A percentile compares a stretch with the other conserved stretches of the same genome.
Evolutionary conservation across 192 early-diverging fungal species (phyloP).

Genomic region (Chytriomyces hyalinus): DNA sequence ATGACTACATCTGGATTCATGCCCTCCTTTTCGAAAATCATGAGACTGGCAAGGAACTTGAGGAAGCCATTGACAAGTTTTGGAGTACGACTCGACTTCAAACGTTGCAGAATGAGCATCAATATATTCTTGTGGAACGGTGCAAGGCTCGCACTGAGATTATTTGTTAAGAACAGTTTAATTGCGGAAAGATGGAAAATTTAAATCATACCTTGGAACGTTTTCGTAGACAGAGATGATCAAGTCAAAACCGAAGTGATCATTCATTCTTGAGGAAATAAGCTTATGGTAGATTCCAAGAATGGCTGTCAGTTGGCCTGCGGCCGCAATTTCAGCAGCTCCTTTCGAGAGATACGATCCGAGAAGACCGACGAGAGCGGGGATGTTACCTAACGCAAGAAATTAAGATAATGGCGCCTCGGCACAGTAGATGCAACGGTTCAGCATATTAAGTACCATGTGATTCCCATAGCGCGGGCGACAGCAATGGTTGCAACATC

Average conservation of each 20-base stretch:
- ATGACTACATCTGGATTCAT: constrained; percentile 67
- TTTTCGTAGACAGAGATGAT: constrained; percentile 77
- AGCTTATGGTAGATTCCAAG: constrained; percentile 95
- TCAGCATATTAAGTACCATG: constrained; percentile 57
- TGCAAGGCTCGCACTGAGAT: constrained; percentile 45
- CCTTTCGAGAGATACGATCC: constrained; percentile 84
- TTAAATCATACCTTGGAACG: constrained; percentile 62
- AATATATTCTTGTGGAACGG: constrained; percentile 66
- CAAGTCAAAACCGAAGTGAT: constrained; percentile 85
- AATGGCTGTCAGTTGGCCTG: constrained; percentile 77
- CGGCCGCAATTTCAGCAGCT: constrained; percentile 67
- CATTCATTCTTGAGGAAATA: constrained; percentile 80
- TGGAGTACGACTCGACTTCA: constrained; percentile 62
- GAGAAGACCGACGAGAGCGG: constrained; percentile 88
- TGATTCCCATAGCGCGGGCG: constrained; percentile 86
- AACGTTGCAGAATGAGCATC: constrained; percentile 61
- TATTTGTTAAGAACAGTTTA: constrained; percentile 9
- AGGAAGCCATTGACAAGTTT: constrained; percentile 71
- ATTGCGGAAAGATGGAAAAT: background rate
- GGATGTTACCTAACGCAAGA: constrained; percentile 75
- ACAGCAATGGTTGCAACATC: constrained; percentile 78
- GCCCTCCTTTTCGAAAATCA: constrained; percentile 67
- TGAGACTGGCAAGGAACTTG: constrained; percentile 68
- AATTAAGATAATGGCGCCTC: background rate
- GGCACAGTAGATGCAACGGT: background rate